Evolutionary conservation across 352 stramenopile species (phyloP).

Genomic region (Globisporangium barbulae): DNA sequence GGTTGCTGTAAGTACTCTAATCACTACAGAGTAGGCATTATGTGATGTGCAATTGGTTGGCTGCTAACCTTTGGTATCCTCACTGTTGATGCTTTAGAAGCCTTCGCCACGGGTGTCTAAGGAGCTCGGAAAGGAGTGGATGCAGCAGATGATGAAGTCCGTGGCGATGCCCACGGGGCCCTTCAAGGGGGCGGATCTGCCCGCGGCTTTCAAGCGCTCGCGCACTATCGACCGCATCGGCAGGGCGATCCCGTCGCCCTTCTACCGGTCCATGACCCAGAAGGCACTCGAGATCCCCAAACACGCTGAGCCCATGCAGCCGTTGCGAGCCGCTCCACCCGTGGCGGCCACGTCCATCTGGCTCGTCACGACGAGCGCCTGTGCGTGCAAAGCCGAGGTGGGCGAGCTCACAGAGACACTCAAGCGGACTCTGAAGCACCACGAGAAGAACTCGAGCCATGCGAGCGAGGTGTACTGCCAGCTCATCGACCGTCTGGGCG

Average conservation of each 20-base stretch:
- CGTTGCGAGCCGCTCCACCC: constrained; percentile 10
- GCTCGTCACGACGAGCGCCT: constrained; percentile 33
- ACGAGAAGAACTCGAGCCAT: constrained; percentile 21
- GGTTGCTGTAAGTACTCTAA: not conserved
- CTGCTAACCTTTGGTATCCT: not conserved
- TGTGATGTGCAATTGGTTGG: not conserved
- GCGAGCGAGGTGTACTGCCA: constrained; percentile 30
- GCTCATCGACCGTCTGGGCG: constrained; percentile 34
- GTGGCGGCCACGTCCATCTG: constrained; percentile 28
- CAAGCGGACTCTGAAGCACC: constrained; percentile 14
- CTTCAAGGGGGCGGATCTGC: constrained; percentile 15
- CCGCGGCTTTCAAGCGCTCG: constrained; percentile 33
- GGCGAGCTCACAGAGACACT: constrained; percentile 24
- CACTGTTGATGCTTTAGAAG: not conserved
- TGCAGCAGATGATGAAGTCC: constrained; percentile 27
- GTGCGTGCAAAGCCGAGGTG: constrained; percentile 24
- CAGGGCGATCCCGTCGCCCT: constrained; percentile 17
- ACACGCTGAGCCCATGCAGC: constrained; percentile 5
- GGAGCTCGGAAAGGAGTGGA: constrained; percentile 24
- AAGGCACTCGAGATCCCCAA: constrained; percentile 19
- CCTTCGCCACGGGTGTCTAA: constrained; percentile 5
- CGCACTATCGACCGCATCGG: constrained; percentile 37
- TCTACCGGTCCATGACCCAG: constrained; percentile 47
- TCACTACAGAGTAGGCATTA: not conserved
- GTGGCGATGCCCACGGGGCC: constrained; percentile 14